Percentiles rank a stretch among this genome's conserved stretches.
Evolutionary conservation across 345 rosid species (phyloP).

Genomic region (Orychophragmus violaceus): DNA sequence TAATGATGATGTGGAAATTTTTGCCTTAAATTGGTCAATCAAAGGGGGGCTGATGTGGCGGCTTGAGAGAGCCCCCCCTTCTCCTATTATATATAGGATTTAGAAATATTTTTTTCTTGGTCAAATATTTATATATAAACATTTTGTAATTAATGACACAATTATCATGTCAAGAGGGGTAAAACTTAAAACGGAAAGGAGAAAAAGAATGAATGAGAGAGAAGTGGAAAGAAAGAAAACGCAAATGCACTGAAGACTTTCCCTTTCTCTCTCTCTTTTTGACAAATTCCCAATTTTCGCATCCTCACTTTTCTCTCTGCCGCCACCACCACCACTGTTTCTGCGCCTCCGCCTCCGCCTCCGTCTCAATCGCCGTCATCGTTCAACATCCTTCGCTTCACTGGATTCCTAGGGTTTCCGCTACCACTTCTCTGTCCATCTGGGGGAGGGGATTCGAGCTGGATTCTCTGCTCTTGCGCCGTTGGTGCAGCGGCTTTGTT

Average conservation of each 20-base stretch:
- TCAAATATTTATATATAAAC: too few species aligned
- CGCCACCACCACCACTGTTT: conserved; percentile 15
- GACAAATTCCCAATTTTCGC: conserved; percentile 42
- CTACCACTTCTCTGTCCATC: conserved; percentile 4
- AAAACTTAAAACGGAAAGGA: too few species aligned
- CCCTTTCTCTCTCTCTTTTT: conserved; percentile 28
- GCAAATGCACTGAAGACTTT: conserved; percentile 30
- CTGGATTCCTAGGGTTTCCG: conserved; percentile 30
- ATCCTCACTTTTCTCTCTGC: conserved; percentile 40
- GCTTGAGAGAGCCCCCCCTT: too few species aligned
- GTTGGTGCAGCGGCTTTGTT: conserved; percentile 97
- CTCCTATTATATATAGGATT: too few species aligned
- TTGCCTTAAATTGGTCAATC: too few species aligned
- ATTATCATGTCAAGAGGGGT: too few species aligned
- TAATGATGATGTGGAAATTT: too few species aligned
- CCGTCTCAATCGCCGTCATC: conserved; percentile 19
- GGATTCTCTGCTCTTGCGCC: conserved; percentile 86
- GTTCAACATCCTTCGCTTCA: background rate
- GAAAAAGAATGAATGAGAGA: too few species aligned
- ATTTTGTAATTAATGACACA: too few species aligned
- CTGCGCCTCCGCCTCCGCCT: conserved; percentile 17
- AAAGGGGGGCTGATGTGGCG: too few species aligned
- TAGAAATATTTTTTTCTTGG: too few species aligned
- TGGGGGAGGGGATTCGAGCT: conserved; percentile 45
- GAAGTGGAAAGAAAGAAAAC: conserved; percentile 27